These are phyloP conservation scores for Zoysia japonica DNA, from an alignment of 176 grass and related monocot species.

Conservation along the genomic window DNA sequence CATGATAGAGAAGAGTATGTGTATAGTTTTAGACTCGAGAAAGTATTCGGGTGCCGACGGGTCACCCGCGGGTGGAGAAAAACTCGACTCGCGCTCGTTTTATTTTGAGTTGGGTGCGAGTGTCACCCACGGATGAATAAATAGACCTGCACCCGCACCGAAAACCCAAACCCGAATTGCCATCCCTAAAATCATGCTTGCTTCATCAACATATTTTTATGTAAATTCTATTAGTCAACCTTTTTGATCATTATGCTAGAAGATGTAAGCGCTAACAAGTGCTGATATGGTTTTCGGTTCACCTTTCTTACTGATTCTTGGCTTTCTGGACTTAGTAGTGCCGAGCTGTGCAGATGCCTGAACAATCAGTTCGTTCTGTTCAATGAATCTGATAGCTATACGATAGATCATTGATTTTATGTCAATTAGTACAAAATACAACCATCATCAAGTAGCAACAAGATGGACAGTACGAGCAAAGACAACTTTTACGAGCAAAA, in stretches of 20 bases:
- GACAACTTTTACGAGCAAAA: not conserved
- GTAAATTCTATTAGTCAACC: not conserved
- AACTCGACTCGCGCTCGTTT: too few species aligned
- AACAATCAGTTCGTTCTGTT: not conserved
- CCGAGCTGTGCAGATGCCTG: not conserved
- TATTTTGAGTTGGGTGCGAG: too few species aligned
- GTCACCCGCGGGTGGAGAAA: too few species aligned
- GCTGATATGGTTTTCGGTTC: not conserved
- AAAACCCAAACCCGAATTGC: too few species aligned
- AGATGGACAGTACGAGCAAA: too few species aligned
- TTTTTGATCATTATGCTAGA: not conserved
- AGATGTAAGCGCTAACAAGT: not conserved
- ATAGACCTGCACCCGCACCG: too few species aligned
- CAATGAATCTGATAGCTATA: not conserved
- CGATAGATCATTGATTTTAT: not conserved
- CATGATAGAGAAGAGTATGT: too few species aligned
- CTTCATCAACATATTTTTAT: not conserved
- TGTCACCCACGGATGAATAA: too few species aligned
- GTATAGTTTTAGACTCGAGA: too few species aligned
- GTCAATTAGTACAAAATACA: not conserved
- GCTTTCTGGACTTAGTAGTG: not conserved
- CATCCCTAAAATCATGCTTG: not conserved
- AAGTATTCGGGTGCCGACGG: too few species aligned
- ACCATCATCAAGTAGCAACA: not conserved
- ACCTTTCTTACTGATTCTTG: not conserved